Conservation (phyloP, 2,329 filamentous ascomycete genomes). For the Ceratocystis lukuohia region DNA sequence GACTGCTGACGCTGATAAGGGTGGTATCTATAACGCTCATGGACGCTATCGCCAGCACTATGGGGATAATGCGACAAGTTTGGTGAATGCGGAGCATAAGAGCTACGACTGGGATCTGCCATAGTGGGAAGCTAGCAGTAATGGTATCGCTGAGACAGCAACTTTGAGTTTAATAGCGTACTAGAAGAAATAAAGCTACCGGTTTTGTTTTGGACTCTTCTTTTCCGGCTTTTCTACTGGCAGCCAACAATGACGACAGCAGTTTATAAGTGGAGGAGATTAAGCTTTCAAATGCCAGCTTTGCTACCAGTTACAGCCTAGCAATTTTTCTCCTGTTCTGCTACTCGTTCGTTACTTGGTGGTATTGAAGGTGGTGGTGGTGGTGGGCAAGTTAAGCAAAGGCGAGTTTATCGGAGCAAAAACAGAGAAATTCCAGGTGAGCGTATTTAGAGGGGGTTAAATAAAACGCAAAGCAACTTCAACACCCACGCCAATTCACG, state of each 20-base stretch:
- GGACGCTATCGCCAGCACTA: background rate
- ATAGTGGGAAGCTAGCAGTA: background rate
- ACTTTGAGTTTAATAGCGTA: background rate
- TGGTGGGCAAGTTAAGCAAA: background rate
- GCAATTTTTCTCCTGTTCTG: background rate
- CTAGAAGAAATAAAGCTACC: background rate
- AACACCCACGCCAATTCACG: background rate
- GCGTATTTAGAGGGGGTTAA: background rate
- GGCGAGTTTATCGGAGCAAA: background rate
- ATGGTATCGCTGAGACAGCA: background rate
- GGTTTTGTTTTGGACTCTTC: background rate
- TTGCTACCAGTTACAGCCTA: background rate
- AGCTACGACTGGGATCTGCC: conserved; percentile 4
- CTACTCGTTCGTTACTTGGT: background rate
- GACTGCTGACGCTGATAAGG: conserved; percentile 7
- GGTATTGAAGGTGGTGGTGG: background rate
- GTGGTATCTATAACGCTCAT: background rate
- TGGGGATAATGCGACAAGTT: background rate
- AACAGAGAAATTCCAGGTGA: background rate
- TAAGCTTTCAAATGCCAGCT: background rate
- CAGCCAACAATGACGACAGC: background rate
- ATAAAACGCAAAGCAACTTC: background rate
- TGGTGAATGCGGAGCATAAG: background rate
- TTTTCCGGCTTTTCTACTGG: background rate
- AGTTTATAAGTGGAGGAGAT: background rate